Percentiles rank a stretch among this genome's conserved stretches.
These are phyloP conservation scores for Mycena filopes DNA, from an alignment of 768 basidiomycete genomes.

Conservation along the genomic window DNA sequence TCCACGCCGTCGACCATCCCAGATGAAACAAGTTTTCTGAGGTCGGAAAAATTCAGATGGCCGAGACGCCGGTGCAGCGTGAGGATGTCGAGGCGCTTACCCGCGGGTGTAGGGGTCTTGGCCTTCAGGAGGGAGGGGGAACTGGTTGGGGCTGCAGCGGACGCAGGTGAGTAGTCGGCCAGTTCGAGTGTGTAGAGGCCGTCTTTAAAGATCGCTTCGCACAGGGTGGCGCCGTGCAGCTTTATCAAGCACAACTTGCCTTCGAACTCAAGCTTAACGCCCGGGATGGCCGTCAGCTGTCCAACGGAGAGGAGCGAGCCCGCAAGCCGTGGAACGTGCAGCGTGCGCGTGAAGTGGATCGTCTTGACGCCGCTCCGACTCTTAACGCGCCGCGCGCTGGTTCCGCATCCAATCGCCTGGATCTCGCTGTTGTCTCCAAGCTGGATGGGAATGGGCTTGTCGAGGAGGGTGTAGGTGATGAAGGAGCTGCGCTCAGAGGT, in stretches of 20 bases:
- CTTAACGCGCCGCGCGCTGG: neutral
- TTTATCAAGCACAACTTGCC: conserved; percentile 3
- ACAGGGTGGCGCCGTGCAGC: neutral
- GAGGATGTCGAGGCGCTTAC: conserved; percentile 21
- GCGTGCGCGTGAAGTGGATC: neutral
- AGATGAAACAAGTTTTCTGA: conserved; percentile 1
- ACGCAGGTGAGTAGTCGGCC: no score
- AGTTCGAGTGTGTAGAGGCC: conserved; percentile 11
- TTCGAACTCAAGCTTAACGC: conserved; percentile 13
- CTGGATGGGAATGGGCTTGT: conserved; percentile 2
- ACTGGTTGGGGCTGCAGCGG: neutral
- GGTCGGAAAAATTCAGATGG: conserved; percentile 13
- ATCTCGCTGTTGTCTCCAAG: conserved; percentile 9
- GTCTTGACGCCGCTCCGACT: neutral
- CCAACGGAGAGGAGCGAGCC: conserved; percentile 3
- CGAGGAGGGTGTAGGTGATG: conserved; percentile 1
- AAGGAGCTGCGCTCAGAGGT: neutral
- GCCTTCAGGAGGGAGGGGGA: conserved; percentile 5
- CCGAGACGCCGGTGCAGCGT: conserved; percentile 7
- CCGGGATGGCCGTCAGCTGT: conserved; percentile 1
- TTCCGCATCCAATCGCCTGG: neutral
- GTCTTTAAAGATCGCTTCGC: neutral
- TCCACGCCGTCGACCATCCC: conserved; percentile 13
- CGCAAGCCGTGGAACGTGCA: neutral
- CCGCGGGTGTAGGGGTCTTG: conserved; percentile 1